phyloP scores from a whole-genome alignment of 768 basidiomycete genomes.

The Chalciporus piperatus region DNA sequence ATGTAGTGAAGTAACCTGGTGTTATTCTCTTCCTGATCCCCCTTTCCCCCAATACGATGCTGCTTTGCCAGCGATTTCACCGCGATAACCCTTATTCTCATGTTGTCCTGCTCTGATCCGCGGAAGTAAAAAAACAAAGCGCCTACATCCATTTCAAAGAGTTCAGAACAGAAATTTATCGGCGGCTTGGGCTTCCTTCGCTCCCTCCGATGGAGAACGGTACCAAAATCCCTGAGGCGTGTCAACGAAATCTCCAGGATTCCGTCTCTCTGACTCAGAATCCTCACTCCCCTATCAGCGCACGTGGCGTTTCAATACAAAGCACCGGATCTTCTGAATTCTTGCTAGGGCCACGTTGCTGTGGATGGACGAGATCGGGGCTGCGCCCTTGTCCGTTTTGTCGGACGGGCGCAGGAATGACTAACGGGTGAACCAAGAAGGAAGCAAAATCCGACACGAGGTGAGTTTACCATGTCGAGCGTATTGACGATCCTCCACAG shows the following conservation, averaged over 20 bases:
- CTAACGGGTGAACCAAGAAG: neutral
- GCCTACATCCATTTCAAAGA: neutral
- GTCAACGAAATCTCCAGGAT: neutral
- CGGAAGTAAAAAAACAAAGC: slow-evolving; percentile 5
- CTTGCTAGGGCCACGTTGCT: slow-evolving; percentile 6
- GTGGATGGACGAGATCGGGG: slow-evolving; percentile 15
- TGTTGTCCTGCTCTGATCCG: slow-evolving; percentile 7
- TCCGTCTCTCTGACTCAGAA: too few species aligned
- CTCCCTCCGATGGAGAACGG: neutral
- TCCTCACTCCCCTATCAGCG: too few species aligned
- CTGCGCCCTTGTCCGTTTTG: neutral
- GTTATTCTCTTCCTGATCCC: slow-evolving; percentile 10
- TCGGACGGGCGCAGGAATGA: neutral
- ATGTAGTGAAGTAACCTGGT: slow-evolving; percentile 15
- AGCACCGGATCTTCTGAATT: slow-evolving; percentile 9
- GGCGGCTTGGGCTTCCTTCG: neutral
- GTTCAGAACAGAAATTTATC: neutral
- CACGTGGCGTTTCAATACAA: too few species aligned
- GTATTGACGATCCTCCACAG: neutral
- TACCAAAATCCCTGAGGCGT: neutral
- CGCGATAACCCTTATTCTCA: slow-evolving; percentile 1
- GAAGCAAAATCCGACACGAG: slow-evolving; percentile 12
- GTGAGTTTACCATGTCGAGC: slow-evolving; percentile 10
- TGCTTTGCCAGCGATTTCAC: slow-evolving; percentile 9
- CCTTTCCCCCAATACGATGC: neutral